Conservation (phyloP, 1,284 basidiomycete genomes). For the Irpex rosettiformis region DNA sequence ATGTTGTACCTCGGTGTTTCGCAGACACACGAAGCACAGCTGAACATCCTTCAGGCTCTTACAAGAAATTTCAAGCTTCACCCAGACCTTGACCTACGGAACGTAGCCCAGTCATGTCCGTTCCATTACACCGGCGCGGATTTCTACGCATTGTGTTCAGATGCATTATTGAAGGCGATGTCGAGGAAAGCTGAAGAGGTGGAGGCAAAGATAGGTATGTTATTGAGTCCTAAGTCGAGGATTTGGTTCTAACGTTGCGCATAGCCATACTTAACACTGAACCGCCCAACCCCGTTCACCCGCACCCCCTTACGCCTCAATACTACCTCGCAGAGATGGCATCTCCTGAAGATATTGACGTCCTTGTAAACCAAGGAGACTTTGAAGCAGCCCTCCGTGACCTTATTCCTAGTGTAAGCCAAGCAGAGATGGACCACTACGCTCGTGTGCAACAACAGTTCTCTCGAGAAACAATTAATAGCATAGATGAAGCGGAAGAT, state of each 20-base stretch:
- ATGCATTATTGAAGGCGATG: conserved; percentile 96
- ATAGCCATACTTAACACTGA: conserved; percentile 49
- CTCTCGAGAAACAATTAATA: conserved; percentile 31
- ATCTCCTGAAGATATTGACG: conserved; percentile 64
- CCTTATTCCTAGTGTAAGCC: conserved; percentile 86
- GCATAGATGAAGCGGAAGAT: background rate
- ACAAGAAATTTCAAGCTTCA: conserved; percentile 92
- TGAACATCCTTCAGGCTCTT: conserved; percentile 85
- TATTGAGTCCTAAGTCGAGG: too few relatives aligned
- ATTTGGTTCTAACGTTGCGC: conserved; percentile 22
- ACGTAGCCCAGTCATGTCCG: conserved; percentile 76
- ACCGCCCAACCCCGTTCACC: conserved; percentile 41
- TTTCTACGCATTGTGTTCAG: conserved; percentile 96
- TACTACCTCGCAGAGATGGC: conserved; percentile 93
- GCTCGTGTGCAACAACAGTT: conserved; percentile 72
- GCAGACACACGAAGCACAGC: conserved; percentile 83
- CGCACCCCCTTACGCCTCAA: conserved; percentile 81
- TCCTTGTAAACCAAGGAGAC: conserved; percentile 72
- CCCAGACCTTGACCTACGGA: conserved; percentile 60
- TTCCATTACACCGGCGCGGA: conserved; percentile 98
- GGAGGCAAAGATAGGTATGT: conserved; percentile 71
- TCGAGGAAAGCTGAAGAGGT: conserved; percentile 81
- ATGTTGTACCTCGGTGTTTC: conserved; percentile 97
- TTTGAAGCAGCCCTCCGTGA: conserved; percentile 76
- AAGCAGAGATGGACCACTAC: conserved; percentile 90